Base-by-base conservation (phyloP, 169 alveolate genomes). In the Eimeria falciformis region DNA sequence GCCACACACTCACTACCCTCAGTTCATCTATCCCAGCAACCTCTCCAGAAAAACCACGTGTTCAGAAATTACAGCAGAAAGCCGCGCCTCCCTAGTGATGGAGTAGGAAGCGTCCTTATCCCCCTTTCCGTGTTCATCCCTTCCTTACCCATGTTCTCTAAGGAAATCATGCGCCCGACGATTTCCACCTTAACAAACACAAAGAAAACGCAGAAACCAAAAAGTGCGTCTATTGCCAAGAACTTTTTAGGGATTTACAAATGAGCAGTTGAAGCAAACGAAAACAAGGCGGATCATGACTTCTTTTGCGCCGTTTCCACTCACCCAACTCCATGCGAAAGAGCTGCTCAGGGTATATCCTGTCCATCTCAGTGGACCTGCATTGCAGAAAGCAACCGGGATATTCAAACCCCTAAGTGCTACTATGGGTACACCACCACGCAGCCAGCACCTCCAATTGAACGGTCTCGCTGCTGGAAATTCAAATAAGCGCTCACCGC, bases 311-410 rank as follows among this genome's bases (percentile, higher is more conserved):
- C n/a, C n/a, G 62, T 3, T 43, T 6, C 4, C 62, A 47, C 90
- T 93, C 96, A 94, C 96, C 96, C 58, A 94, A 62, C 46, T 92
- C 94, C 93, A 97, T 91, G 21, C 98, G 91, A 9, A 95, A 55
- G 77, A 97, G 95, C 73, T 97, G 98, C 88, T 94, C 97, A 79
- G 97, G 96, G 25, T 97, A 96, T 93, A 96, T 97, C 77, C 95
- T 96, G 93, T 97, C 98, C 97, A 97, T 96, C 90, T 97, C 98
- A 56, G 95, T 79, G 37, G 98, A 97, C 81, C 94, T 91, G 81
- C 45, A 71, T 37, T 1, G 18, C 62, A 50, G 62, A 50, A 50
- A 50, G 2, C 62, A 50, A 50, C 0, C n/a, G n/a, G n/a, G n/a
- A n/a, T n/a, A n/a, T n/a, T n/a, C n/a, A n/a, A n/a, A n/a, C n/a